Evolutionary conservation across 345 rosid genomes (phyloP), one percentile per base, ranked within the genome.

Genomic region (Syzygium oleosum): DNA sequence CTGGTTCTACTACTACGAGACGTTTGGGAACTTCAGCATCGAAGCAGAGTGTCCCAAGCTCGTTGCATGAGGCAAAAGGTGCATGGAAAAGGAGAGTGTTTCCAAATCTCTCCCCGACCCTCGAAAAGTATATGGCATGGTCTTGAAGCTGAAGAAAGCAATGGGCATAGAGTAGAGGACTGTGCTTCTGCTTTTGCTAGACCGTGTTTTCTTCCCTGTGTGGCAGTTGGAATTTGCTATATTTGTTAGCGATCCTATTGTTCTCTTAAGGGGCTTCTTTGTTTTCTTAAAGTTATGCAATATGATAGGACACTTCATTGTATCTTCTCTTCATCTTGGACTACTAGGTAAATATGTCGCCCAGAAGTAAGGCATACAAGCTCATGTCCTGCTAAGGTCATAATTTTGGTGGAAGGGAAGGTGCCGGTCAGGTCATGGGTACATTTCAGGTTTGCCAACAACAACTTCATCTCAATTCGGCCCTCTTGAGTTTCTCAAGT

Each of bases 11-110:
- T 49, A 91, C 2, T 85, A 38, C 73, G 92, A 55, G 27, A 55
- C 23, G 5, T 55, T 22, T 55, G 59, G 27, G 2, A 55, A 1
- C 59, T 55, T 55, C 27, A 86, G 80, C 58, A 29, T 88, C 0
- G 92, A 89, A 65, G 84, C 86, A 14, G 90, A 90, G 87, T 87
- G 90, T 63, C 93, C 95, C 22, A 91, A 89, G 86, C 6, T 93
- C 15, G 22, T 88, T 6, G 90, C 88, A 4, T 92, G 93, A 92
- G 85, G 58, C 8, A 91, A 93, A 78, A 91, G 92, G 87, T 91
- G 92, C 87, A 23, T 88, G 92, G 85, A 91, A 49, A 91, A 68
- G 78, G 91, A 91, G 29, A 88, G 84, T 29, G 89, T 91, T 6
- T 87, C 93, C 73, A 88, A 90, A 43, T 52, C 80, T 25, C 63